A percentile compares a stretch with the other conserved stretches of the same genome.
Conservation (phyloP, 2,329 filamentous ascomycete species). For the Metarhizium sp. region DNA sequence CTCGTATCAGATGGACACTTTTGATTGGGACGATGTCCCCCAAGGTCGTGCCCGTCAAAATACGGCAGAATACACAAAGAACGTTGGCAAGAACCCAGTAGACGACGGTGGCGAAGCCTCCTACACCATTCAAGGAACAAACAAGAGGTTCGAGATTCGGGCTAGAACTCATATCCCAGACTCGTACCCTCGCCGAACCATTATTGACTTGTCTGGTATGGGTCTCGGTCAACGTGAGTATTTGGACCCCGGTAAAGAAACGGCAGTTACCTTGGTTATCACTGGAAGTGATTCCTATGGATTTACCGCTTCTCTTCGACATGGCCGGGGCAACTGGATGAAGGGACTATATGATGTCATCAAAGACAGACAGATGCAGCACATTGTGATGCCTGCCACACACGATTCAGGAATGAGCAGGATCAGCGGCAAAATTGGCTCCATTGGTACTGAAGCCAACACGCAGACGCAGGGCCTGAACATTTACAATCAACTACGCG, state of each 20-base stretch:
- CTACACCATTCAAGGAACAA: conserved; percentile 19
- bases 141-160: conserved; percentile 20
- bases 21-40: conserved; percentile 23
- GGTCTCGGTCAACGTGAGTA: conserved; percentile 24
- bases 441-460: conserved; percentile 28
- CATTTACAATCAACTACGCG: conserved; percentile 34
- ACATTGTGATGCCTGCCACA: conserved; percentile 37
- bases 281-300: conserved; percentile 24
- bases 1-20: conserved; percentile 21
- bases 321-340: conserved; percentile 23
- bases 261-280: conserved; percentile 23
- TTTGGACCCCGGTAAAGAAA: conserved; percentile 18
- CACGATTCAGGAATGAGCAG: conserved; percentile 40
- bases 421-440: conserved; percentile 23
- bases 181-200: conserved; percentile 15
- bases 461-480: conserved; percentile 35
- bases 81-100: conserved; percentile 7
- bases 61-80: conserved; percentile 15
- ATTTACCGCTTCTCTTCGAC: conserved; percentile 20
- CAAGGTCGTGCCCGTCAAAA: conserved; percentile 23
- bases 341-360: conserved; percentile 21
- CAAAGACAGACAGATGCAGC: conserved; percentile 28
- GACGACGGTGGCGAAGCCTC: conserved; percentile 23
- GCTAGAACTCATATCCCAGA: conserved; percentile 20
- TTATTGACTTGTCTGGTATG: conserved; percentile 22